Evolutionary conservation across 306 rosid species (phyloP), one percentile per base, ranked within the genome.

Genomic region (Crotalaria pallida): DNA sequence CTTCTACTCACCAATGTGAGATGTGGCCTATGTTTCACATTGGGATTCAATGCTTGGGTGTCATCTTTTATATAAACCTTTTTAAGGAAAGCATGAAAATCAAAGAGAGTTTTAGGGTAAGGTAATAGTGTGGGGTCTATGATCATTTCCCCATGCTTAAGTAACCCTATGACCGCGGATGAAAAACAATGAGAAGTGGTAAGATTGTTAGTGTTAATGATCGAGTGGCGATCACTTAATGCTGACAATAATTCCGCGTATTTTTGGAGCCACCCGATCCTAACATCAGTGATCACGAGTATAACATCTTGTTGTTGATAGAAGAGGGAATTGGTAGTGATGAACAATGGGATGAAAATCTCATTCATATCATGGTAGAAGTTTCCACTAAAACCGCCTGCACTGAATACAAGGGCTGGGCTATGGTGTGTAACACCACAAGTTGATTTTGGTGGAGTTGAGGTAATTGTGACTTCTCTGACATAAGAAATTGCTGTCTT

Each of bases 361-460:
- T 86, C 92, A 0, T 79, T 79, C 36, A 89, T 77, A 4, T 80
- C 89, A 7, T 86, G 89, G 55, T 68, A 86, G 51, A 82, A 81
- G 72, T 89, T 86, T 55, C 84, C 87, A 0, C 69, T 81, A 78
- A 76, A 89, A 11, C 96, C 92, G 0, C 71, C 81, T 0, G 73
- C 87, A 41, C 83, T 76, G 73, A 86, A 89, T 21, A 82, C 78
- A 0, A 83, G 40, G 15, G 88, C 92, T 4, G 84, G 84, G 23
- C n/a, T 80, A 45, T 40, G 31, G 65, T 86, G 96, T 2, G 33
- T 78, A 55, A 81, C 61, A 3, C 17, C 48, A 6, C 87, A 84
- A 0, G 4, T 1, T 21, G 65, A 21, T 26, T 57, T 76, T 8
- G 78, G 81, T 71, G 82, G 86, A 12, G 72, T 5, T 16, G 78